phyloP scores from a whole-genome alignment of 176 grass and related monocot genomes.

The Hordeum vulgare region MorexV3_pseudomolecules_assembly NC_058523.1:50226127-50226626 shows the following conservation, averaged over 20 bases:
- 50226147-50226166: neutral
- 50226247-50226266: neutral
- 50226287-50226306: neutral
- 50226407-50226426: constrained; percentile 96
- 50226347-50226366: constrained; percentile 96
- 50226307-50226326: constrained; percentile 22
- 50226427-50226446: constrained; percentile 95
- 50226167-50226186: neutral
- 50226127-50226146: neutral
- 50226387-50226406: constrained; percentile 99
- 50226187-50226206: constrained; percentile 4
- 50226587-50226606: neutral
- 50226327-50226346: constrained; percentile 99
- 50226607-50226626: neutral
- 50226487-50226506: neutral
- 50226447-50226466: constrained; percentile 73
- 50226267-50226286: neutral
- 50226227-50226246: neutral
- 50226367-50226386: constrained; percentile 95
- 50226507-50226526: neutral
- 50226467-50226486: neutral
- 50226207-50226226: neutral
- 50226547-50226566: neutral
- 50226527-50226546: neutral
- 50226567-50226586: neutral